Evolutionary conservation across 1,284 basidiomycete species (phyloP).

Genomic region (Sphagnurus paluster): DNA sequence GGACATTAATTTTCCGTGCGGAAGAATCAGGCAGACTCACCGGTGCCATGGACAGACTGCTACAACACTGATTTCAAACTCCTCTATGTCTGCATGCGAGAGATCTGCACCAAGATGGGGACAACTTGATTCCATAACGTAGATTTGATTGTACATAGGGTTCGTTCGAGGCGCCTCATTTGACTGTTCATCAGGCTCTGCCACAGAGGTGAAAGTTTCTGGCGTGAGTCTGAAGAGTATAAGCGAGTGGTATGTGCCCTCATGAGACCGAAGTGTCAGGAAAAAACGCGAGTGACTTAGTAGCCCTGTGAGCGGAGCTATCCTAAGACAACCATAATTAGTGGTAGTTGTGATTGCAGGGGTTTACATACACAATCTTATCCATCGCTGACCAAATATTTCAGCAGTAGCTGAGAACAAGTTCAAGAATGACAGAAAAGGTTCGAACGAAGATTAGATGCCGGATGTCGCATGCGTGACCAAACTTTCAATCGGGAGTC

Average conservation of each 20-base stretch:
- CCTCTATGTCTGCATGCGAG: constrained; percentile 79
- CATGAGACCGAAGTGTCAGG: constrained; percentile 63
- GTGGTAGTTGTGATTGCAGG: neutral
- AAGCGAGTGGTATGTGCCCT: constrained; percentile 66
- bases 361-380: constrained; percentile 6
- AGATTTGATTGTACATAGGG: constrained; percentile 51
- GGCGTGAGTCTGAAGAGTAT: constrained; percentile 69
- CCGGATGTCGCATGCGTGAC: too few species aligned
- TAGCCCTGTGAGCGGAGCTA: constrained; percentile 48
- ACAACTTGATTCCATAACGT: constrained; percentile 85
- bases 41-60: constrained; percentile 87
- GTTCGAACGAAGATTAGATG: too few species aligned
- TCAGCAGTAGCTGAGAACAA: neutral
- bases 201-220: constrained; percentile 19
- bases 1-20: neutral
- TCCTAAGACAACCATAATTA: constrained; percentile 31
- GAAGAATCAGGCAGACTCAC: constrained; percentile 32
- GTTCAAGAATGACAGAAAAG: too few species aligned
- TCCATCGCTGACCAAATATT: constrained; percentile 4
- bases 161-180: constrained; percentile 7
- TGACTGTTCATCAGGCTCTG: constrained; percentile 9
- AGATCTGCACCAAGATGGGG: constrained; percentile 86
- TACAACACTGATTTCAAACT: constrained; percentile 57
- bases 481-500: too few species aligned
- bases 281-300: constrained; percentile 69